Percentiles rank a stretch among this genome's conserved stretches.
These are phyloP conservation scores for Strobilomyces confusus DNA, from an alignment of 768 basidiomycete genomes.

Conservation along the genomic window DNA sequence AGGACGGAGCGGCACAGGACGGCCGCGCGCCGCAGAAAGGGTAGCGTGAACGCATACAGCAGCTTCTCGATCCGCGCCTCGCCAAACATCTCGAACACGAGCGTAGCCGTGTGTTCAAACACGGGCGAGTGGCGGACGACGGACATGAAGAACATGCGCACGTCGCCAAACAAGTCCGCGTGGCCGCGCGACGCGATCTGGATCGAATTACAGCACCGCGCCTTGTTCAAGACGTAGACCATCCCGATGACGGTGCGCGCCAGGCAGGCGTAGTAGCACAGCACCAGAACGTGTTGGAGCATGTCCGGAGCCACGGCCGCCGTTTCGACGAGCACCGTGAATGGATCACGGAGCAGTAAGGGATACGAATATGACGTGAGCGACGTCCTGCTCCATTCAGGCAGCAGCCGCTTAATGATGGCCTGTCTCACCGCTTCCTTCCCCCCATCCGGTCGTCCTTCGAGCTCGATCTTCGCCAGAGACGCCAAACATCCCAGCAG, in stretches of 20 bases:
- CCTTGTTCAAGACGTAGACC: conserved; percentile 77
- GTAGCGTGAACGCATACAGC: conserved; percentile 83
- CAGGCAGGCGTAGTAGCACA: conserved; percentile 88
- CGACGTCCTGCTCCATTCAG: conserved; percentile 88
- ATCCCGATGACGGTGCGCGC: conserved; percentile 83
- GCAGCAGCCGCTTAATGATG: conserved; percentile 83
- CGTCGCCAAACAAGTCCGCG: conserved; percentile 74
- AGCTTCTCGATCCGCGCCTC: conserved; percentile 83
- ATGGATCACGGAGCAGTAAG: conserved; percentile 83
- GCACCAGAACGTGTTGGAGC: conserved; percentile 80
- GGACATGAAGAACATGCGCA: conserved; percentile 88
- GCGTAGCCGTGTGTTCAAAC: conserved; percentile 79
- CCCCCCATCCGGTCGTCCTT: conserved; percentile 67
- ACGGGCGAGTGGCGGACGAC: conserved; percentile 86
- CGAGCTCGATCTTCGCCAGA: conserved; percentile 66
- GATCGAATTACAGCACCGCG: conserved; percentile 48
- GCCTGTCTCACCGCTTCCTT: conserved; percentile 75
- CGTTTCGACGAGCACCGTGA: conserved; percentile 84
- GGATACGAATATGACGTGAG: conserved; percentile 82
- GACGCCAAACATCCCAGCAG: conserved; percentile 66
- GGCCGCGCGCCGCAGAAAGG: conserved; percentile 85
- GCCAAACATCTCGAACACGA: conserved; percentile 76
- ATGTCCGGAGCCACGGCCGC: conserved; percentile 89
- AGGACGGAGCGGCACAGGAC: conserved; percentile 78
- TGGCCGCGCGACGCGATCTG: conserved; percentile 48